Conservation (phyloP, 1,284 basidiomycete genomes). For the Ceratobasidium sp. region DNA sequence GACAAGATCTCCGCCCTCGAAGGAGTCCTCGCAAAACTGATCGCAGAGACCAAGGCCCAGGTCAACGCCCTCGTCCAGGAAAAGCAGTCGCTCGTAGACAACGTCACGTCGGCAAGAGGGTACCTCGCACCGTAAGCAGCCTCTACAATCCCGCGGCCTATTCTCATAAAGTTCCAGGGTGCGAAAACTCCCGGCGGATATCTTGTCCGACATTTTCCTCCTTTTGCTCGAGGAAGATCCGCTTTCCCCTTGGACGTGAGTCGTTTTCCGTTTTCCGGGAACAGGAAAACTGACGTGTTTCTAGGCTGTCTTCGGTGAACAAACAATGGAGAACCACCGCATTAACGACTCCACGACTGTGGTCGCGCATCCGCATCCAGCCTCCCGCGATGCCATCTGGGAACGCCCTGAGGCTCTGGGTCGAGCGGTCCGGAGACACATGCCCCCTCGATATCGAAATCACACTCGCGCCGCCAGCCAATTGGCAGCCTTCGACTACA, state of each 20-base stretch:
- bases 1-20: slow-evolving; percentile 62
- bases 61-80: slow-evolving; percentile 69
- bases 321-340: slow-evolving; percentile 45
- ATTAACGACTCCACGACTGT: slow-evolving; percentile 47
- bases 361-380: slow-evolving; percentile 73
- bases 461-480: slow-evolving; percentile 61
- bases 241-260: slow-evolving; percentile 27
- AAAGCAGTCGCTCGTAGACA: slow-evolving; percentile 63
- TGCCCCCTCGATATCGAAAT: slow-evolving; percentile 83
- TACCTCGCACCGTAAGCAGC: slow-evolving; percentile 73
- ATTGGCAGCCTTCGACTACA: slow-evolving; percentile 40
- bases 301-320: slow-evolving; percentile 45
- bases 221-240: slow-evolving; percentile 25
- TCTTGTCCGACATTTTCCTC: slow-evolving; percentile 78
- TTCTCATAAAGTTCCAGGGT: slow-evolving; percentile 73
- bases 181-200: slow-evolving; percentile 68
- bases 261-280: slow-evolving; percentile 65
- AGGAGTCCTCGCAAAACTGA: slow-evolving; percentile 67
- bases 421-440: slow-evolving; percentile 76
- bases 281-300: slow-evolving; percentile 36
- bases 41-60: slow-evolving; percentile 65
- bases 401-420: slow-evolving; percentile 82
- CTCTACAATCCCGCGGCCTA: slow-evolving; percentile 74
- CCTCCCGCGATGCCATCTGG: slow-evolving; percentile 76
- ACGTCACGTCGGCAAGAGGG: slow-evolving; percentile 64